Evolutionary conservation across 2,329 filamentous ascomycete genomes (phyloP).

Genomic region (Ramichloridium luteum): DNA sequence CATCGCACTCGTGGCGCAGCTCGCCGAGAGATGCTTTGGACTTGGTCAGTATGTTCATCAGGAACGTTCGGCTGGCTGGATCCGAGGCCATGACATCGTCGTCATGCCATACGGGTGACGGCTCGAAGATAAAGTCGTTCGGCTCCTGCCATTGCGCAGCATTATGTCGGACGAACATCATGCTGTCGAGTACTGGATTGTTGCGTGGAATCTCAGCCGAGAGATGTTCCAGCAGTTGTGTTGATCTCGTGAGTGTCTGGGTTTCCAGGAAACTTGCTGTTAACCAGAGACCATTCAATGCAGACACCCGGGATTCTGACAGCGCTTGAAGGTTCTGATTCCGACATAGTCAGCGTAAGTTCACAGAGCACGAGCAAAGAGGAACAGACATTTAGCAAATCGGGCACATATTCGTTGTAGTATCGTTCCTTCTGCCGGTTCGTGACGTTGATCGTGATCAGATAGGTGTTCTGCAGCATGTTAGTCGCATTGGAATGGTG

Average conservation of each 20-base stretch:
- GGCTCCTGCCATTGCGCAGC: constrained; percentile 71
- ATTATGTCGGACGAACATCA: constrained; percentile 97
- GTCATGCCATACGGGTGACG: constrained; percentile 94
- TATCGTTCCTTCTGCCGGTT: constrained; percentile 97
- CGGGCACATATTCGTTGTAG: constrained; percentile 92
- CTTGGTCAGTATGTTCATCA: constrained; percentile 84
- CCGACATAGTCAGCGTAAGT: background rate
- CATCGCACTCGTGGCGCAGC: constrained; percentile 69
- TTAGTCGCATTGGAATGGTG: constrained; percentile 1
- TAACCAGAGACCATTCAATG: constrained; percentile 77
- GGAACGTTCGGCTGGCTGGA: constrained; percentile 74
- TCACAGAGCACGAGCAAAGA: background rate
- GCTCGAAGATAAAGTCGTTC: constrained; percentile 72
- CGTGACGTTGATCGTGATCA: constrained; percentile 90
- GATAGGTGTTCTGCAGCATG: constrained; percentile 64
- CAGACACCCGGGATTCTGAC: constrained; percentile 73
- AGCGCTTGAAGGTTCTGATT: constrained; percentile 67
- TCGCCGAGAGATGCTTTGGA: constrained; percentile 76
- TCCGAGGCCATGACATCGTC: constrained; percentile 78
- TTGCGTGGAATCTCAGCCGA: constrained; percentile 76
- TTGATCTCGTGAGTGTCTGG: constrained; percentile 63
- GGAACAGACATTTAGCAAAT: constrained; percentile 67
- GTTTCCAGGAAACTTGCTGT: constrained; percentile 68
- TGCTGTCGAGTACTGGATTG: constrained; percentile 76
- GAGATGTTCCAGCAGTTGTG: constrained; percentile 58